These are phyloP conservation scores for Trichoderma oligosporum DNA, from an alignment of 2,329 filamentous ascomycete species.

Conservation along the genomic window DNA sequence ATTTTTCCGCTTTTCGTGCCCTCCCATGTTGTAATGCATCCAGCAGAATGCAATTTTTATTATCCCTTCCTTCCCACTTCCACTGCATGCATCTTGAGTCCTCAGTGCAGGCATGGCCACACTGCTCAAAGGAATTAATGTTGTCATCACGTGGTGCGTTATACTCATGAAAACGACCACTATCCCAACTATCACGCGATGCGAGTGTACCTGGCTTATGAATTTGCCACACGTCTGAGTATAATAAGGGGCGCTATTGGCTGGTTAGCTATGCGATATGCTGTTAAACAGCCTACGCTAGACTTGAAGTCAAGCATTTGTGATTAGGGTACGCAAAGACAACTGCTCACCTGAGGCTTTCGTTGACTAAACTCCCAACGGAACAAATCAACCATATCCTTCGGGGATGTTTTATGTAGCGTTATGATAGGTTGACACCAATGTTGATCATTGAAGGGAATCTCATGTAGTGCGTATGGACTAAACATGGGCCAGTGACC, in stretches of 20 bases:
- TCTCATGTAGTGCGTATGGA: constrained; percentile 46
- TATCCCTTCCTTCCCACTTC: constrained; percentile 31
- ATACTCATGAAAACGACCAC: constrained; percentile 32
- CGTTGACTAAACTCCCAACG: constrained; percentile 40
- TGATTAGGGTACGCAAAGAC: neutral
- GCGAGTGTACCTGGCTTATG: constrained; percentile 31
- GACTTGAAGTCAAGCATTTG: neutral
- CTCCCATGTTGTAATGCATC: constrained; percentile 30
- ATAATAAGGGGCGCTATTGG: constrained; percentile 34
- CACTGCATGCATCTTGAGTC: constrained; percentile 30
- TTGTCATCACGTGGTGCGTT: constrained; percentile 26
- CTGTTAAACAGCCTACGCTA: neutral
- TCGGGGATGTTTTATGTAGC: constrained; percentile 45
- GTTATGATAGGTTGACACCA: constrained; percentile 51
- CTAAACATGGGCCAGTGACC: constrained; percentile 49
- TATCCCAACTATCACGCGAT: constrained; percentile 30
- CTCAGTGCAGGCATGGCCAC: constrained; percentile 27
- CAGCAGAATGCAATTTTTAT: constrained; percentile 29
- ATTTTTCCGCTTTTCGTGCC: constrained; percentile 22
- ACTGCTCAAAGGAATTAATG: constrained; percentile 29
- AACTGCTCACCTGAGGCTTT: constrained; percentile 29
- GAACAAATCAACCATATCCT: constrained; percentile 48
- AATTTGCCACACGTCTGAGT: constrained; percentile 37
- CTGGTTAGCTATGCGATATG: neutral
- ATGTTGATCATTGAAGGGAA: constrained; percentile 43